Evolutionary conservation across 2,329 filamentous ascomycete genomes (phyloP).

Genomic region (Diaporthe velutina): DNA sequence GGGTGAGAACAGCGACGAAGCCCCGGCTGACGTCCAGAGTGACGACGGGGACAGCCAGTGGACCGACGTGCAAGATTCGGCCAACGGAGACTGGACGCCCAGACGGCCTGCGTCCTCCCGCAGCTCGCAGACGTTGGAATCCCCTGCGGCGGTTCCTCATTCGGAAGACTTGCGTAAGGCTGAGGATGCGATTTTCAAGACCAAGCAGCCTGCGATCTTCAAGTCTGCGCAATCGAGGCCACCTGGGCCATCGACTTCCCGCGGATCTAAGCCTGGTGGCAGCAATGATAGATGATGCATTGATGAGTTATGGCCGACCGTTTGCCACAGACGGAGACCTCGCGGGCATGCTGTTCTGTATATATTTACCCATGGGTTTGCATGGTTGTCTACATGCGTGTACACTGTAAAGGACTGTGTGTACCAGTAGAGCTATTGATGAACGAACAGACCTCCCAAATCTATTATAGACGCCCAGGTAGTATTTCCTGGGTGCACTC

Average conservation of each 20-base stretch:
- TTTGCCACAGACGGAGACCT: background rate
- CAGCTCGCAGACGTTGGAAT: background rate
- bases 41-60: constrained; percentile 27
- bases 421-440: background rate
- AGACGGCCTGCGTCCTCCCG: background rate
- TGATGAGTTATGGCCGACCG: background rate
- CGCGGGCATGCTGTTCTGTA: background rate
- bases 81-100: constrained; percentile 27
- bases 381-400: background rate
- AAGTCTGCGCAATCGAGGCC: background rate
- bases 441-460: background rate
- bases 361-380: background rate
- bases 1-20: background rate
- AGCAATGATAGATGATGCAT: background rate
- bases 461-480: background rate
- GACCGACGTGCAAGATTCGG: constrained; percentile 29
- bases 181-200: background rate
- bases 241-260: background rate
- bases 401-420: background rate
- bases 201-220: constrained; percentile 1
- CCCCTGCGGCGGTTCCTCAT: background rate
- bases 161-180: background rate
- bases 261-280: background rate
- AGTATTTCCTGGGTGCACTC: background rate
- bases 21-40: background rate